These are phyloP conservation scores for Cladorrhinum samala DNA, from an alignment of 495 filamentous ascomycete genomes.

Conservation along the genomic window DNA sequence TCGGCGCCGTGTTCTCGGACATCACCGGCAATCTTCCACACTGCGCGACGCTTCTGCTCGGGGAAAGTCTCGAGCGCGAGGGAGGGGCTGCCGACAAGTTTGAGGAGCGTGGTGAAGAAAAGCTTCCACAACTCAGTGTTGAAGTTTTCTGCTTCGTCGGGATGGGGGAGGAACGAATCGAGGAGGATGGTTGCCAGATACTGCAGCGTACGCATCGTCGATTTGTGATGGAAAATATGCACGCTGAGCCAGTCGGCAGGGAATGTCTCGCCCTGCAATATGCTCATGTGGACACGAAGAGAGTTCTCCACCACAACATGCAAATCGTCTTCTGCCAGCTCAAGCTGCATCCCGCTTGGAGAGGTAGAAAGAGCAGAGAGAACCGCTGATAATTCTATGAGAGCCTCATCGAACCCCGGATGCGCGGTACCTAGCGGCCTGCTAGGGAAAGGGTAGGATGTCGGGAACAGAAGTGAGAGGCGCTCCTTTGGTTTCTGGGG, in stretches of 20 bases:
- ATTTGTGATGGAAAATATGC: slow-evolving; percentile 91
- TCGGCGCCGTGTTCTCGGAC: slow-evolving; percentile 87
- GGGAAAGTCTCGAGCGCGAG: slow-evolving; percentile 94
- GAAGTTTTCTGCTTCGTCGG: slow-evolving; percentile 88
- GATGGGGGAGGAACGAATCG: slow-evolving; percentile 71
- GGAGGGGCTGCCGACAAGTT: slow-evolving; percentile 79
- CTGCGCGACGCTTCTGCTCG: slow-evolving; percentile 89
- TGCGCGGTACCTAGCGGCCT: slow-evolving; percentile 53
- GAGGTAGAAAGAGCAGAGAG: slow-evolving; percentile 74
- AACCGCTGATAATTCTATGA: slow-evolving; percentile 83
- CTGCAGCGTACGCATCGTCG: slow-evolving; percentile 82
- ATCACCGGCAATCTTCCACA: slow-evolving; percentile 99
- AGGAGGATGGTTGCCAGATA: slow-evolving; percentile 71
- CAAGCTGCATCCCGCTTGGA: slow-evolving; percentile 58
- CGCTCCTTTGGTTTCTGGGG: slow-evolving; percentile 59
- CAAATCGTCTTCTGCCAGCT: slow-evolving; percentile 69
- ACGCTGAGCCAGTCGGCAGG: slow-evolving; percentile 85
- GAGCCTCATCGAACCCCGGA: slow-evolving; percentile 73
- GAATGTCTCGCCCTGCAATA: slow-evolving; percentile 85
- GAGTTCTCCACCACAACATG: slow-evolving; percentile 66
- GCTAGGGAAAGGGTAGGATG: slow-evolving; percentile 80
- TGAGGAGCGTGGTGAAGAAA: slow-evolving; percentile 85
- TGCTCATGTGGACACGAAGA: slow-evolving; percentile 79
- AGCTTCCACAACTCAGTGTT: slow-evolving; percentile 89
- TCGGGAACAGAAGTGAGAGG: slow-evolving; percentile 83